Base-by-base conservation (phyloP, 2,329 filamentous ascomycete genomes). In the Verticillium albo-atrum region DNA sequence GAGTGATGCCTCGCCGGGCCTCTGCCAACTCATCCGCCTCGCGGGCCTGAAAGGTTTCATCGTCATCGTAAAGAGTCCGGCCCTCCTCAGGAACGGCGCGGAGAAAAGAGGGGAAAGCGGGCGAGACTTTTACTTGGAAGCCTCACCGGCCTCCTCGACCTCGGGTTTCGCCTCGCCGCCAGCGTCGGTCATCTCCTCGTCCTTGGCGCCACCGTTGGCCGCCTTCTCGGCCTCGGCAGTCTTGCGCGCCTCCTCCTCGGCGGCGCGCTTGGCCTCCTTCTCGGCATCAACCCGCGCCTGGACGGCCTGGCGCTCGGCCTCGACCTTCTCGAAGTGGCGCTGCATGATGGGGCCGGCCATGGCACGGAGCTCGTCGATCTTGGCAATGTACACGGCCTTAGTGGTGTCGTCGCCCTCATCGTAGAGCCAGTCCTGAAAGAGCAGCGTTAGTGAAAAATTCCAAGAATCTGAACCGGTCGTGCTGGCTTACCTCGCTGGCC, bases 381-480 rank as follows among this genome's bases (percentile, higher is more conserved):
- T 99, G 78, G 91, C 85, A 63, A 96, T 80, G 79, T 99, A 99
- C 70, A 95, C 85, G 58, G 90, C 92, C 84, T 98, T 98, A 70
- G 90, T 90, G 66, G 92, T 87, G 74, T 99, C 95, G 64, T 97
- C 93, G 62, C 95, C 95, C 59, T 98, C 95, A 58, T 97, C 94
- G 76, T 98, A 98, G 62, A 99, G 84, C 95, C 95, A 99, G 73
- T 99, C 93, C 94, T 98, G 65, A 50, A 3, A 53, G 27, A 10
- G 37, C 32, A n/a, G 52, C 3, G 53, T 47, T 47, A 47, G 42
- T 23, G n/a, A 23, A n/a, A 23, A 32, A 20, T 12, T 9, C 14
- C 20, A 4, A 27, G 17, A 14, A 27, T 27, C 30, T 25, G 15
- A 14, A 17, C 32, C 23, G 4, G 32, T 3, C 5, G 6, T 34